phyloP scores from a whole-genome alignment of 345 rosid genomes.

The Hibiscus syriacus region DNA sequence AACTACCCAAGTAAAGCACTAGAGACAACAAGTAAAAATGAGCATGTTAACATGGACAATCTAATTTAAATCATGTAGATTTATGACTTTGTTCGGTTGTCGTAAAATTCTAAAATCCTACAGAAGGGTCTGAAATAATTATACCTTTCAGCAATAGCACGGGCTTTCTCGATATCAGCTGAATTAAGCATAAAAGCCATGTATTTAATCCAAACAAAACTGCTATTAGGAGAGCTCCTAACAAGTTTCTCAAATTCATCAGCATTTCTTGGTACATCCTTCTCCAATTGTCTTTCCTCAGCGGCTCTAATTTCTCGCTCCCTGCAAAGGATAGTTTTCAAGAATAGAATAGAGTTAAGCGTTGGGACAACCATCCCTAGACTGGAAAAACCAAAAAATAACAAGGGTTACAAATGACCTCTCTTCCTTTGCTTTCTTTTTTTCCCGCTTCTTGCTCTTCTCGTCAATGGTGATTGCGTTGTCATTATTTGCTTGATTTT shows the following conservation, averaged over 20 bases:
- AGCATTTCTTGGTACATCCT: conserved; percentile 67
- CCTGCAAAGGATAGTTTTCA: conserved; percentile 36
- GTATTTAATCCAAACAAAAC: conserved; percentile 89
- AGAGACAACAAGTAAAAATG: not conserved
- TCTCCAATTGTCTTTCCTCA: conserved; percentile 77
- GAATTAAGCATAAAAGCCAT: conserved; percentile 78
- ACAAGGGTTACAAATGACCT: conserved; percentile 35
- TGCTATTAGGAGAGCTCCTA: conserved; percentile 92
- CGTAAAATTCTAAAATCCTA: not conserved
- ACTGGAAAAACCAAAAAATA: conserved; percentile 5
- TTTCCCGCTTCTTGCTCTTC: conserved; percentile 45
- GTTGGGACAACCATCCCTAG: not conserved
- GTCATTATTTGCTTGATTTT: conserved; percentile 25
- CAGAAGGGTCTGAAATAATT: not conserved
- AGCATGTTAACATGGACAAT: not conserved
- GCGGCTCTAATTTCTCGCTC: conserved; percentile 84
- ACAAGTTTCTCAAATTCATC: conserved; percentile 91
- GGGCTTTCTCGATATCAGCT: conserved; percentile 86
- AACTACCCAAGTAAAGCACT: not conserved
- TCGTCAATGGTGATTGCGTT: conserved; percentile 26
- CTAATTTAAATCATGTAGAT: not conserved
- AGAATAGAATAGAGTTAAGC: not conserved
- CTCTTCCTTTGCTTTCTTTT: conserved; percentile 61
- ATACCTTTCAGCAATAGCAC: conserved; percentile 86
- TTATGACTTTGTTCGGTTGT: not conserved